Evolutionary conservation across 108 stramenopile species (phyloP).

Genomic region (Pseudonitzschia pungens): DNA sequence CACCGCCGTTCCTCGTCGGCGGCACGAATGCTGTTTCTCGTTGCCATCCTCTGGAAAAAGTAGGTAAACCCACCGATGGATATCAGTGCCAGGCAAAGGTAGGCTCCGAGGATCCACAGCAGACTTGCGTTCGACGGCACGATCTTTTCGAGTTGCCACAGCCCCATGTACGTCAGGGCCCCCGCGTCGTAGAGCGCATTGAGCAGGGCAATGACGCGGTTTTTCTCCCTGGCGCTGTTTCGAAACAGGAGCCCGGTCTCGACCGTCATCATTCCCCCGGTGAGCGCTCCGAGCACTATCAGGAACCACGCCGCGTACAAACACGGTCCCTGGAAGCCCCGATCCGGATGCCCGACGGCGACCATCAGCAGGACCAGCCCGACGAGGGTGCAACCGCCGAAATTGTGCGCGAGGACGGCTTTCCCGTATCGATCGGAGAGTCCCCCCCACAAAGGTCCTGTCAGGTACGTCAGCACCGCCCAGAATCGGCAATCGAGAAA

Average conservation of each 20-base stretch:
- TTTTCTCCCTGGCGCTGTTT: background rate
- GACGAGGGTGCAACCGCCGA: background rate
- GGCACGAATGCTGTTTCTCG: background rate
- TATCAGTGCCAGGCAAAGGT: background rate
- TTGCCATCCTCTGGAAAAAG: background rate
- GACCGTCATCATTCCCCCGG: slow-evolving; percentile 17
- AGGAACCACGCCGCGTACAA: slow-evolving; percentile 16
- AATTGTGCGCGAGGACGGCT: background rate
- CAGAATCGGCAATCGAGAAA: slow-evolving; percentile 35
- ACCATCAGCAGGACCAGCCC: background rate
- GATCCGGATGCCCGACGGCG: background rate
- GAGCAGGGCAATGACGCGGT: slow-evolving; percentile 40
- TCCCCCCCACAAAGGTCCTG: slow-evolving; percentile 27
- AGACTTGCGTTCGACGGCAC: background rate
- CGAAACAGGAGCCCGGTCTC: slow-evolving; percentile 34
- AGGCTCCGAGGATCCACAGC: background rate
- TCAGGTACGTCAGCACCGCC: slow-evolving; percentile 19
- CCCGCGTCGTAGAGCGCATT: slow-evolving; percentile 54
- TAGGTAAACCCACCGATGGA: background rate
- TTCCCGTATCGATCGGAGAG: slow-evolving; percentile 32
- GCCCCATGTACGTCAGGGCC: slow-evolving; percentile 35
- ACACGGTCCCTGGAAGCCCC: background rate
- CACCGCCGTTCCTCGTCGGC: background rate
- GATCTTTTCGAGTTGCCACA: slow-evolving; percentile 32
- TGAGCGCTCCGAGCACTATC: slow-evolving; percentile 2